Base-by-base conservation (phyloP, 2,329 filamentous ascomycete genomes). In the Colletotrichum tanaceti region DNA sequence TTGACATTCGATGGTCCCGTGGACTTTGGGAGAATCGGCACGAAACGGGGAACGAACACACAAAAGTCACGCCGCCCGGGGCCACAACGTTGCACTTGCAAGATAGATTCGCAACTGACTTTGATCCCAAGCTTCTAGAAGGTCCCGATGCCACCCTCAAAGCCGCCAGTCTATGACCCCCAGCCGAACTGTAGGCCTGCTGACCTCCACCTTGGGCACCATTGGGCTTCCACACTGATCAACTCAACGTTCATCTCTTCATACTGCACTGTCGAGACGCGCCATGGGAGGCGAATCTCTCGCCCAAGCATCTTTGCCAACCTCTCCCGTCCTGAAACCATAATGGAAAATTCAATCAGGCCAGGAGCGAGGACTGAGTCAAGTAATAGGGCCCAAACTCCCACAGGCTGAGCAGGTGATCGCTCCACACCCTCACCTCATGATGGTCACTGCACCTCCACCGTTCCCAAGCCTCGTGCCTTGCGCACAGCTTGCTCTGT, bases 131-230 rank as follows among this genome's bases (percentile, higher is more conserved):
- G 63, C 62, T 69, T 69, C 66, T 69, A 57, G 62, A 69, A 69
- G 49, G 43, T 41, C 52, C 57, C 66, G 49, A 57, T 46, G 50
- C 50, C 38, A 44, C 41, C 55, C 60, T 44, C 61, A 41, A 20
- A 14, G 24, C 46, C 59, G 50, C 54, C 49, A 24, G 55, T 35
- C 41, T 14, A 35, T 20, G 14, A 22, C 13, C 41, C 61, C 65
- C 55, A 62, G 62, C 65, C 49, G 62, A 57, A 68, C 62, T 55
- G 55, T 38, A 35, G 32, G 49, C 55, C 38, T 28, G 54, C 59
- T 60, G 43, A 65, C 55, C 62, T 65, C 67, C 53, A 63, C 67
- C 63, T 70, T 63, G 67, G 67, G 67, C 63, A 68, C 32, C 67
- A 68, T 68, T 47, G 67, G 65, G 62, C 63, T 63, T 58, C n/a